A percentile compares a stretch with the other conserved stretches of the same genome.
These are phyloP conservation scores for Saitozyma sp. DNA, from an alignment of 768 basidiomycete species.

Conservation along the genomic window DNA sequence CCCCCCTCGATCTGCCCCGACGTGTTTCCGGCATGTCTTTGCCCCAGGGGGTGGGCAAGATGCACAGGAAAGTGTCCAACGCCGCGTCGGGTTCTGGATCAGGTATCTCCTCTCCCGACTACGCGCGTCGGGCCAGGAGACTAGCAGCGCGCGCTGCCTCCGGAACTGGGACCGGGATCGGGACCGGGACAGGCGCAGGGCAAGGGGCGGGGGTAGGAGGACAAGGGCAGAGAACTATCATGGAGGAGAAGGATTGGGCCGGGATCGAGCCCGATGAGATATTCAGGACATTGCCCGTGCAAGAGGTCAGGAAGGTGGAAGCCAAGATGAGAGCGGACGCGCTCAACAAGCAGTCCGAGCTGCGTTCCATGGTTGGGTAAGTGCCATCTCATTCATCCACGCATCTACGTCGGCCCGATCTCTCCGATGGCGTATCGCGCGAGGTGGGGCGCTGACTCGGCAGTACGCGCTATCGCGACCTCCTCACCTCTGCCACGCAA, in stretches of 20 bases:
- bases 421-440: background rate
- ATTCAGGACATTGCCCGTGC: constrained; percentile 42
- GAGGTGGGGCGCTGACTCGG: background rate
- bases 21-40: background rate
- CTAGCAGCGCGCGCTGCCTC: constrained; percentile 4
- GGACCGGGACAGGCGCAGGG: constrained; percentile 3
- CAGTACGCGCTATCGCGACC: constrained; percentile 50
- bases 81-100: background rate
- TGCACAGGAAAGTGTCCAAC: too few species aligned
- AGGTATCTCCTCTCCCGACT: constrained; percentile 12
- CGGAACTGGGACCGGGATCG: constrained; percentile 1
- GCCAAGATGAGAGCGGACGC: constrained; percentile 45
- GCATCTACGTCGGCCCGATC: background rate
- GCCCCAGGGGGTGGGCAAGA: background rate
- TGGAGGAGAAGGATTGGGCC: constrained; percentile 42
- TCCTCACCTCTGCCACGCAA: constrained; percentile 51
- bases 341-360: constrained; percentile 49
- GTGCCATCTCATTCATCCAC: constrained; percentile 1
- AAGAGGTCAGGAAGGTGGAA: constrained; percentile 50
- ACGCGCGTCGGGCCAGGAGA: constrained; percentile 8
- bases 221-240: background rate
- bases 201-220: background rate
- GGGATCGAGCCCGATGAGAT: constrained; percentile 51
- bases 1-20: background rate
- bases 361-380: constrained; percentile 50